Base-by-base conservation (phyloP, 352 stramenopile species). In the Globisporangium sylvaticum region DNA sequence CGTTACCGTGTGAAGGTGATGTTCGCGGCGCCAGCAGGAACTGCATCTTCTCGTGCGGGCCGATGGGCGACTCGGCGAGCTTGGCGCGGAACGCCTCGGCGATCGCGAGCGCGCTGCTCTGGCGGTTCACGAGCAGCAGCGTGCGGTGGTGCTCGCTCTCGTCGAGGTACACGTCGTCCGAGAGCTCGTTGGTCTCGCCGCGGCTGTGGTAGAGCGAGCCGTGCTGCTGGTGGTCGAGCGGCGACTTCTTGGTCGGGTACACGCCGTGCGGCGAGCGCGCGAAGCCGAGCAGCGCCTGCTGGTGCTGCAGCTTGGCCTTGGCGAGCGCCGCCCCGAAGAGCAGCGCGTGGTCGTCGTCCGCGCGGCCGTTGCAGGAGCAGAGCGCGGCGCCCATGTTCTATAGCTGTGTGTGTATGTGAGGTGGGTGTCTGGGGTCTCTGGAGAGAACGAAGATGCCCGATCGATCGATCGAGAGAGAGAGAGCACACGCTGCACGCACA, bases 51-150 rank as follows among this genome's bases (percentile, higher is more conserved):
- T 83, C 89, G 58, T 78, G 77, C 8, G 84, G 80, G 67, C 81
- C 88, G 56, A 92, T 81, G 42, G 83, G 80, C 42, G 80, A 79
- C 70, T 92, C 84, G 32, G 85, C 80, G 27, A 92, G 73, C 54
- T 92, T 92, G 55, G 78, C 71, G 7, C 79, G 77, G 68, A 92
- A 89, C 31, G 84, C 84, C 63, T 92, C 80, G 4, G 80, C 80
- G 57, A 83, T 88, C 27, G 77, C 81, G 32, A 75, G 78, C 18
- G 80, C 84, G 58, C 65, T 86, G n/a, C 67, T 70, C 27, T 74
- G 70, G 34, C 70, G 70, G 63, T 57, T 62, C 65, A 62, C 64
- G 52, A 70, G 64, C 54, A 59, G 65, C 44, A 64, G 54, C 46
- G 64, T 55, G 42, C 56, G 64, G 56, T 69, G 64, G 29, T 65